Evolutionary conservation across 2,329 filamentous ascomycete genomes (phyloP).

Genomic region (Xylariales sp.): DNA sequence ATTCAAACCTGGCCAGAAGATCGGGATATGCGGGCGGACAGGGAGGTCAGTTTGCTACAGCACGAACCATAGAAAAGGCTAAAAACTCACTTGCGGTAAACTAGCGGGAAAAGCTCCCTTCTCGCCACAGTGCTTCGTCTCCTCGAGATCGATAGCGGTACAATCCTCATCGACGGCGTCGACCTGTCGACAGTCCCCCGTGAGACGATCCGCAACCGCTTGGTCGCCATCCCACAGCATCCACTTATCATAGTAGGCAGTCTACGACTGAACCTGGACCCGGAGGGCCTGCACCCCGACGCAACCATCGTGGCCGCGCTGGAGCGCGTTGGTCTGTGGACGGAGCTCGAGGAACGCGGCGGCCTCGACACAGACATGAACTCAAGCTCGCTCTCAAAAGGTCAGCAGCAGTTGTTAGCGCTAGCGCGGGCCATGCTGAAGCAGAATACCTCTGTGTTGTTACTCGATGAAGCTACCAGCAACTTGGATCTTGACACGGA

Average conservation of each 20-base stretch:
- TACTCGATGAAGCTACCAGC: constrained; percentile 5
- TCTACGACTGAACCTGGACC: constrained; percentile 2
- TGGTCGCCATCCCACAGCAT: constrained; percentile 1
- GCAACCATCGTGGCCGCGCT: constrained; percentile 27
- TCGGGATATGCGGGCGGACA: constrained; percentile 7
- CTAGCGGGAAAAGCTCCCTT: constrained; percentile 3
- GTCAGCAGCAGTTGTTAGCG: constrained; percentile 6
- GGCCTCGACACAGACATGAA: background rate
- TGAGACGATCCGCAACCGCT: background rate
- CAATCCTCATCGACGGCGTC: background rate
- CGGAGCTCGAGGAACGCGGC: background rate
- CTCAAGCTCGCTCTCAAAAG: background rate
- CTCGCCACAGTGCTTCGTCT: background rate
- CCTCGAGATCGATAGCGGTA: background rate
- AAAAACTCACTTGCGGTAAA: background rate
- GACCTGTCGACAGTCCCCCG: background rate
- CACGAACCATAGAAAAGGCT: background rate
- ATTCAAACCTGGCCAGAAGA: background rate
- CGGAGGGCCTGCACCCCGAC: constrained; percentile 17
- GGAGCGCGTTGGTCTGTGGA: background rate
- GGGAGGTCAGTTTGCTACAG: constrained; percentile 7
- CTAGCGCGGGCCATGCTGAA: background rate
- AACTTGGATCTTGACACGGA: background rate
- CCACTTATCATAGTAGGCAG: background rate
- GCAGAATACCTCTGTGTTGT: background rate